Evolutionary conservation across 768 basidiomycete species (phyloP), one percentile per base, ranked within the genome.

Genomic region (Kondoa subrosea): DNA sequence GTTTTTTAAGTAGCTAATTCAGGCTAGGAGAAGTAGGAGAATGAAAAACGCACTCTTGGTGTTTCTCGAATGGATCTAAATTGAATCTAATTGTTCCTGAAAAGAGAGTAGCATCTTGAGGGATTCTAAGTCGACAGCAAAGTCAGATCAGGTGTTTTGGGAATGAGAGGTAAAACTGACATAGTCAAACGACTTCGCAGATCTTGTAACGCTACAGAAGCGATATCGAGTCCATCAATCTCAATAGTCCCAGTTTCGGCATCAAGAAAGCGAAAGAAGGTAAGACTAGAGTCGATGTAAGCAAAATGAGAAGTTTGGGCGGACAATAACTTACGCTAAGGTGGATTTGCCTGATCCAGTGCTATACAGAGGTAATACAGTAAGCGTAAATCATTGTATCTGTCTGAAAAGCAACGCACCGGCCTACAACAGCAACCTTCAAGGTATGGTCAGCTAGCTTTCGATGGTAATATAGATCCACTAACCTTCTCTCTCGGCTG

Each of bases 11-110:
- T 15, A 50, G 64, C 25, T 25, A 30, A 66, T 17, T 69, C 56
- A 69, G 67, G 34, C 27, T 69, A 3, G 67, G 4, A 34, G 15
- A 27, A 34, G 12, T 68, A 25, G 27, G 61, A 4, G 33, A 26
- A 8, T 31, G 15, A n/a, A 66, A 34, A 16, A 68, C 21, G 31
- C 29, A 32, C 17, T 57, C 34, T 33, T 33, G 30, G 21, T 14
- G 58, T 66, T 64, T 32, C 17, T 34, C 66, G 66, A 69, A 69
- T 2, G 69, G 69, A 56, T 69, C 69, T 4, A 69, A 61, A 72
- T 88, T 88, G 75, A 83, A 85, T 57, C 83, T 79, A 1, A 89
- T 81, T 0, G 85, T 85, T 0, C 87, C 87, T 3, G 83, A 80
- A 73, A 88, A 88, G 2, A 89, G 77, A 0, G 85, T 83, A 1